Evolutionary conservation across 441 rosid genomes (phyloP), one percentile per base, ranked within the genome.

Genomic region (Syzygium syzygioides): DNA sequence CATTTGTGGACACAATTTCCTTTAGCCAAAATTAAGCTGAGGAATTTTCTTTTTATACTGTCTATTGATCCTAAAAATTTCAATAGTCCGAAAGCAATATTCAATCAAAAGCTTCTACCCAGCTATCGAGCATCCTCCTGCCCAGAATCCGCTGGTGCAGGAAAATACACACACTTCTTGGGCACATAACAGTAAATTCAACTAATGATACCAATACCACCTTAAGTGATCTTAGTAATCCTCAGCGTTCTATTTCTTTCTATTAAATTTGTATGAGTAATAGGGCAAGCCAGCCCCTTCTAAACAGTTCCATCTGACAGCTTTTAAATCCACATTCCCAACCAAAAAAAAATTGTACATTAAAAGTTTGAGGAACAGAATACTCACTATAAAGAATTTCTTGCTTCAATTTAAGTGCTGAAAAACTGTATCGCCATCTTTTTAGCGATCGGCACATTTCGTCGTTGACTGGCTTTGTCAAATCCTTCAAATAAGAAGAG

Each of bases 361-460:
- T 64, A 62, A 56, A 60, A 85, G 79, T 45, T 62, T 13, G 85
- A 89, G 56, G 85, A 85, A 25, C 84, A 91, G 89, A 71, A 48
- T 55, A 90, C 99, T 95, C 91, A 98, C 99, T 97, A 90, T 97
- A 98, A 86, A 98, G 94, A 89, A 97, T 92, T 92, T 98, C 99
- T 91, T 98, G 98, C 94, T 96, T 97, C 93, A 96, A 90, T 93
- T 95, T 98, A 88, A 98, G 97, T 4, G 96, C 96, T 89, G 98
- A 94, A 91, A 95, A 97, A 87, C 96, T 94, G 92, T 94, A 91
- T 88, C 98, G 94, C 98, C 98, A 95, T 80, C 95, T 92, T 91
- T 95, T 96, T 50, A 98, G 97, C 53, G 96, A 93, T 92, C 91
- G 95, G 88, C 99, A 97, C 60, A 93, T 91, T 92, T 98, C 97